phyloP scores from a whole-genome alignment of 2,329 filamentous ascomycete genomes.

The Fusarium cicatricum region DNA sequence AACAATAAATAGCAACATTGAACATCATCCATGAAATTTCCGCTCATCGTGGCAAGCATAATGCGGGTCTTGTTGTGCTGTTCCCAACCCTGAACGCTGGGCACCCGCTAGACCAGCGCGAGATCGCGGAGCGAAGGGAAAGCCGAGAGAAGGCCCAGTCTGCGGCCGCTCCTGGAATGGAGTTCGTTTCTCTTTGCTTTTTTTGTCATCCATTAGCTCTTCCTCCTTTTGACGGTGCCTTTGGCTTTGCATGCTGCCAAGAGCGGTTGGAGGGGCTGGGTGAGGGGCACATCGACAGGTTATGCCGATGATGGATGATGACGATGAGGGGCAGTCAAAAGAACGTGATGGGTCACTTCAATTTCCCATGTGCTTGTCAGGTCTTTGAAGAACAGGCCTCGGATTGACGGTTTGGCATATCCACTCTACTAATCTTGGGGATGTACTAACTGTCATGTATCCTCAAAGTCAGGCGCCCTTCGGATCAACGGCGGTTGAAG shows the following conservation, averaged over 20 bases:
- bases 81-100: neutral
- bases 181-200: slow-evolving; percentile 3
- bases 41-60: slow-evolving; percentile 4
- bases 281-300: slow-evolving; percentile 5
- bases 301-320: slow-evolving; percentile 28
- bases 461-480: neutral
- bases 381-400: neutral
- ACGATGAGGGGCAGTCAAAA: slow-evolving; percentile 14
- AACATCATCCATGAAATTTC: slow-evolving; percentile 1
- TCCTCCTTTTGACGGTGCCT: slow-evolving; percentile 7
- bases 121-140: slow-evolving; percentile 9
- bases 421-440: neutral
- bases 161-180: slow-evolving; percentile 9
- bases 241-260: slow-evolving; percentile 6
- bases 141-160: slow-evolving; percentile 9
- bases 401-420: slow-evolving; percentile 1
- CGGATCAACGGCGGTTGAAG: neutral
- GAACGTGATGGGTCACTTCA: neutral
- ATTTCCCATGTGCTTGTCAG: slow-evolving; percentile 5
- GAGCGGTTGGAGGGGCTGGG: slow-evolving; percentile 13
- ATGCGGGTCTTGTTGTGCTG: slow-evolving; percentile 5
- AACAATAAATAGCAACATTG: neutral
- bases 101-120: no score
- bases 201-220: slow-evolving; percentile 18
- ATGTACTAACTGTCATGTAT: neutral